Percentiles rank a stretch among this genome's conserved stretches.
These are phyloP conservation scores for Colletotrichum neosansevieriae DNA, from an alignment of 2,329 filamentous ascomycete genomes.

Conservation along the genomic window DNA sequence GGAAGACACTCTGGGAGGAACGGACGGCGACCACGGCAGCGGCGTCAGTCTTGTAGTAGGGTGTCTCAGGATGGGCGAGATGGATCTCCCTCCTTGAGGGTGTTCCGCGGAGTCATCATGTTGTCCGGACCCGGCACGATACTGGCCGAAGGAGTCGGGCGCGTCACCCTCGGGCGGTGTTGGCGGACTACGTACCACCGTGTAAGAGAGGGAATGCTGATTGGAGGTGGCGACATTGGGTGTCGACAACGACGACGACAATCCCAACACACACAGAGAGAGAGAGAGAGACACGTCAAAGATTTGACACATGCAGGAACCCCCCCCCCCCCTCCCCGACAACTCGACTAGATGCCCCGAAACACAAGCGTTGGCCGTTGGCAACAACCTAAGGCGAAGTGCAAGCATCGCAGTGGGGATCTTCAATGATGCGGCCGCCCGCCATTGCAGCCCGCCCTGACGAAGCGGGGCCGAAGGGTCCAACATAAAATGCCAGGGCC, in stretches of 20 bases:
- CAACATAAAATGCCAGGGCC: slow-evolving; percentile 27
- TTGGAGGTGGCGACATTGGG: slow-evolving; percentile 32
- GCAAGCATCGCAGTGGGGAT: slow-evolving; percentile 20
- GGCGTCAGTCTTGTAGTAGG: slow-evolving; percentile 32
- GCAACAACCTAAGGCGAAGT: not conserved
- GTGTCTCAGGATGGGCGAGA: slow-evolving; percentile 26
- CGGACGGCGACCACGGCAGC: slow-evolving; percentile 27
- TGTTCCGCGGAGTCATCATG: slow-evolving; percentile 15
- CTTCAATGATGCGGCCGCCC: slow-evolving; percentile 22
- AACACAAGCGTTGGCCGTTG: slow-evolving; percentile 14
- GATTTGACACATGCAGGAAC: slow-evolving; percentile 29
- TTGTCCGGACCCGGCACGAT: slow-evolving; percentile 21
- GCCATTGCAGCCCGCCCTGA: slow-evolving; percentile 25
- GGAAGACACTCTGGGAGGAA: slow-evolving; percentile 33
- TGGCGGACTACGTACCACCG: slow-evolving; percentile 40
- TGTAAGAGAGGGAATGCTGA: slow-evolving; percentile 38
- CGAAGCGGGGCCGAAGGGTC: slow-evolving; percentile 33
- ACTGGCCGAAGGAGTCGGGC: slow-evolving; percentile 28
- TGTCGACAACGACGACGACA: slow-evolving; percentile 10
- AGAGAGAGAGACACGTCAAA: slow-evolving; percentile 30
- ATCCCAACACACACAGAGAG: too few species aligned
- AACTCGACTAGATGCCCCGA: slow-evolving; percentile 17
- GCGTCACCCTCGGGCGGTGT: slow-evolving; percentile 34
- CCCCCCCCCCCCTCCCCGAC: not conserved
- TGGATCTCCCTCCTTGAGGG: slow-evolving; percentile 38